Conservation (phyloP, 306 rosid genomes). For the Inga oerstediana region DNA sequence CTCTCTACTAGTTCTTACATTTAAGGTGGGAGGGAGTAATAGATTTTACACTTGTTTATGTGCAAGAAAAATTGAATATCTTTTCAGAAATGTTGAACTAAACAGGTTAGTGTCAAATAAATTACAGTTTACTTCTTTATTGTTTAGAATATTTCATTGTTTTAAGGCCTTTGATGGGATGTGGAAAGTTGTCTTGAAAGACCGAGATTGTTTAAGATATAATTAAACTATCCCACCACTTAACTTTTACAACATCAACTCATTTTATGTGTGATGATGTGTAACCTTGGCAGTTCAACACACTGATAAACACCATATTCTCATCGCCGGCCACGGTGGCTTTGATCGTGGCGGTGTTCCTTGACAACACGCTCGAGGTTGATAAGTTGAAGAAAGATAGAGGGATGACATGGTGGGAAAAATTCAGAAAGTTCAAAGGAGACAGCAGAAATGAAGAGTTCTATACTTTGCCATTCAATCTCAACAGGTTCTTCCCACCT, state of each 20-base stretch:
- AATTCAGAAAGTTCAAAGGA: constrained; percentile 78
- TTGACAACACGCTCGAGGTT: constrained; percentile 93
- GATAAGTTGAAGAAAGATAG: constrained; percentile 83
- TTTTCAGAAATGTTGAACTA: not conserved
- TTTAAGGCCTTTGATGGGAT: not conserved
- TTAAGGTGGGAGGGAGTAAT: too few species aligned
- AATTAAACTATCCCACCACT: not conserved
- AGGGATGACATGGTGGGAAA: constrained; percentile 99
- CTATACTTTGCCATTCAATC: constrained; percentile 93
- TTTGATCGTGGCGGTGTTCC: constrained; percentile 75
- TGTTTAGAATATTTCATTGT: not conserved
- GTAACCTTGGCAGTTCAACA: constrained; percentile 73
- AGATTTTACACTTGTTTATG: too few species aligned
- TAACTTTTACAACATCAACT: not conserved
- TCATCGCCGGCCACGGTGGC: too few species aligned
- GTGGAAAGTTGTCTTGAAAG: not conserved
- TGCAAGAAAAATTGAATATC: too few species aligned
- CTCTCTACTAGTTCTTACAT: too few species aligned
- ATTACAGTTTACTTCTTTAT: not conserved
- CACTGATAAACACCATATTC: constrained; percentile 86
- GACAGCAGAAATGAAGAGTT: constrained; percentile 88
- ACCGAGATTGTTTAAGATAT: not conserved
- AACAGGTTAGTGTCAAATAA: not conserved
- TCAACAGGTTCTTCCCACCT: constrained; percentile 94
- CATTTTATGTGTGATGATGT: not conserved